Evolutionary conservation across 345 rosid species (phyloP).

Genomic region (Brassica carinata): DNA sequence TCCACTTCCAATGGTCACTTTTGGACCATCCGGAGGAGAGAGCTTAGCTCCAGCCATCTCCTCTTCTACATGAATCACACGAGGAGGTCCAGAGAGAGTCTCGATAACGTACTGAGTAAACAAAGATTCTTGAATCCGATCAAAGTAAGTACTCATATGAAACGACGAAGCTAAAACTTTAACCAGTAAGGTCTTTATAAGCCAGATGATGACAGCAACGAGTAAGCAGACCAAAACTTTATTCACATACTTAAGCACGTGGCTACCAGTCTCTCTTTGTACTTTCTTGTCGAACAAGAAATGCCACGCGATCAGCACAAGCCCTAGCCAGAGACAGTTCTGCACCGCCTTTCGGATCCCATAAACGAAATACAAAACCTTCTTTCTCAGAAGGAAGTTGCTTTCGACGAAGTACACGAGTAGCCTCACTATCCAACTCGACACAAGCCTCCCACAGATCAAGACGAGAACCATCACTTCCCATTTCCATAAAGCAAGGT

Average conservation of each 20-base stretch:
- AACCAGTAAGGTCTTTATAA: conserved; percentile 75
- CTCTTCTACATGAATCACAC: conserved; percentile 58
- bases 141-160: conserved; percentile 88
- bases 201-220: conserved; percentile 74
- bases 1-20: conserved; percentile 48
- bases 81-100: conserved; percentile 79
- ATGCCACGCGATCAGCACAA: conserved; percentile 81
- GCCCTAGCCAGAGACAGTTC: conserved; percentile 89
- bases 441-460: conserved; percentile 83
- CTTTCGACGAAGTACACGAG: conserved; percentile 71
- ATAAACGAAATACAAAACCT: conserved; percentile 84
- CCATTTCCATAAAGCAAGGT: conserved; percentile 86
- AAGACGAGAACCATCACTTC: conserved; percentile 71
- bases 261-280: conserved; percentile 44
- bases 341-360: conserved; percentile 78
- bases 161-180: conserved; percentile 93
- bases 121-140: conserved; percentile 84
- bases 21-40: conserved; percentile 49
- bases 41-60: conserved; percentile 48
- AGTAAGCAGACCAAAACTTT: conserved; percentile 68
- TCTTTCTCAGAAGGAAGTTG: conserved; percentile 73
- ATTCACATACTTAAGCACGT: conserved; percentile 52
- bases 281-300: conserved; percentile 70
- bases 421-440: conserved; percentile 75
- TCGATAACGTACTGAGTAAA: conserved; percentile 83